Conservation (phyloP, 2,329 filamentous ascomycete species). For the Boeremia lycopersici region DNA sequence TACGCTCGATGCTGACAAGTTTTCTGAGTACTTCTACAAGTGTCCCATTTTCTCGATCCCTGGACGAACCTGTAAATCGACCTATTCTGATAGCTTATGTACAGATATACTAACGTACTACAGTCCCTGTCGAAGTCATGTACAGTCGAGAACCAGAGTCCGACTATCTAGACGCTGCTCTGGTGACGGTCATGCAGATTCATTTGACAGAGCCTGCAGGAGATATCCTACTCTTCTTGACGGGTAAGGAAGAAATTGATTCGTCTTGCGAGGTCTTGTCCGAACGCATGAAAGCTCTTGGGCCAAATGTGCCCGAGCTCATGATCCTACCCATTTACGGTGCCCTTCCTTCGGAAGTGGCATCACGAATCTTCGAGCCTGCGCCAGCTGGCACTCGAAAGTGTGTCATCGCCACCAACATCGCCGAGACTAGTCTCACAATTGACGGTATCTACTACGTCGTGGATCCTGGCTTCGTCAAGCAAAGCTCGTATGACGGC, state of each 20-base stretch:
- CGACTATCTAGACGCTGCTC: constrained; percentile 89
- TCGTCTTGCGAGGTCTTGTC: constrained; percentile 90
- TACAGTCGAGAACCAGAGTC: constrained; percentile 95
- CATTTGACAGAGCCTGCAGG: constrained; percentile 90
- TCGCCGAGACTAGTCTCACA: constrained; percentile 96
- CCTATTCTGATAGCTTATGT: too few relatives aligned
- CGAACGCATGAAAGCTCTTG: constrained; percentile 95
- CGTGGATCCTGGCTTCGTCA: constrained; percentile 95
- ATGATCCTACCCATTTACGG: constrained; percentile 97
- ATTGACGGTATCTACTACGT: constrained; percentile 99
- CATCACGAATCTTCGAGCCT: constrained; percentile 92
- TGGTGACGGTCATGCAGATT: constrained; percentile 99
- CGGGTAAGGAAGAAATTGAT: constrained; percentile 97
- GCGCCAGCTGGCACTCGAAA: constrained; percentile 85
- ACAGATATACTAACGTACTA: not conserved
- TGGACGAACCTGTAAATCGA: constrained; percentile 71
- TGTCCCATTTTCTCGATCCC: constrained; percentile 97
- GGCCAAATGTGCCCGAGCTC: constrained; percentile 86
- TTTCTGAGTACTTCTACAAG: constrained; percentile 93
- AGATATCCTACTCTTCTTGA: constrained; percentile 96
- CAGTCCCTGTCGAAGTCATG: constrained; percentile 85
- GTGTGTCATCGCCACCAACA: constrained; percentile 97
- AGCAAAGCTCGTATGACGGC: constrained; percentile 95
- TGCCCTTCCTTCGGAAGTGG: constrained; percentile 89
- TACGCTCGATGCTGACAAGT: constrained; percentile 96